Evolutionary conservation across 1,139 yeast species (phyloP), one percentile per base, ranked within the genome.

Genomic region (Suhomyces yuchorum): DNA sequence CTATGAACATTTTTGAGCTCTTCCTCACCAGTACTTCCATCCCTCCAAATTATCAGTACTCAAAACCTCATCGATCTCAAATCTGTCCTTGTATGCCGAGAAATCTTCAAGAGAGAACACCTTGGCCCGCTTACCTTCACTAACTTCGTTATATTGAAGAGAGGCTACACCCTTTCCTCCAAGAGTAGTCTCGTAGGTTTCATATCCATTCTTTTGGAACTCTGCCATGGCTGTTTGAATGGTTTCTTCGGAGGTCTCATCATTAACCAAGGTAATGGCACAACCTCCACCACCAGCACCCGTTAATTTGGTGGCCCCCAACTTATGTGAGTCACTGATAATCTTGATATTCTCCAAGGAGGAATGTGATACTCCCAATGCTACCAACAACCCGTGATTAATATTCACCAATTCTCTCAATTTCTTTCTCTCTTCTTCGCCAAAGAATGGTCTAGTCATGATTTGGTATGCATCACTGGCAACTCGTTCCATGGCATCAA

Each of bases 211-310:
- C 2, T 61, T 55, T n/a, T 64, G 62, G 46, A 69, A 73, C 48
- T 71, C 68, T 33, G 58, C 61, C 11, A 68, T 67, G 1, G 75
- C 75, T 8, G 67, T 67, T 15, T 63, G 60, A 11, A 77, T 56
- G 1, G 49, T 55, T 1, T 52, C 59, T 37, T 64, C 71, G 1
- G 65, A 62, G 3, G 71, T 72, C 9, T 73, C 75, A 43, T 81
- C 85, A 43, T 81, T 74, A 11, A 92, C 75, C 44, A 93, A 71
- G 0, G 98, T 93, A 48, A 95, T 86, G 17, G 97, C 96, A 71
- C 99, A 93, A 1, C 99, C 99, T 40, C 99, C 99, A 17, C 99
- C 99, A 22, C 99, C 99, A 0, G 99, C 99, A 38, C 99, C 99
- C 0, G 99, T 93, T 51, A 93, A 77, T 66, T 93, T 93, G 1